Conservation (phyloP, 75 land plant genomes). For the Isoetes taiwanensis region DNA sequence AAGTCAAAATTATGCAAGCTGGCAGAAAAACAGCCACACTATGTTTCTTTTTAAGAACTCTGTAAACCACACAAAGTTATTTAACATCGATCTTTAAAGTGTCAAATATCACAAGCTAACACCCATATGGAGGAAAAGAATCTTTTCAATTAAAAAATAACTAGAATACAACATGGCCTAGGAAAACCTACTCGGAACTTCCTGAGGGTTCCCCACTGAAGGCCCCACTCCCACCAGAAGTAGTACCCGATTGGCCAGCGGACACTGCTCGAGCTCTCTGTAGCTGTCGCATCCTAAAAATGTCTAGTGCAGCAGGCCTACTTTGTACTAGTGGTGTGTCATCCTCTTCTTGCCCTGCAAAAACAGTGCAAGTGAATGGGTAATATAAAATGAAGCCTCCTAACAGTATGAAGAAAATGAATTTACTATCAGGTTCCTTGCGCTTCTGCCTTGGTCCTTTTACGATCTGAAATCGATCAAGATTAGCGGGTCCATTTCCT, state of each 20-base stretch:
- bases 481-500: conserved; percentile 14
- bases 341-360: conserved; percentile 56
- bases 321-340: conserved; percentile 51
- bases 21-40: no score
- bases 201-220: conserved; percentile 76
- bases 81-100: no score
- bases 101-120: no score
- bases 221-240: conserved; percentile 63
- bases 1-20: no score
- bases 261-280: conserved; percentile 29
- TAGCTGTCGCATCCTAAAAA: conserved; percentile 37
- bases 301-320: conserved; percentile 38
- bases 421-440: conserved; percentile 49
- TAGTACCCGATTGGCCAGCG: conserved; percentile 50
- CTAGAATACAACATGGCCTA: no score
- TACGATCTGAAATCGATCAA: conserved; percentile 29
- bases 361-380: neutral
- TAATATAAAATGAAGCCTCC: neutral
- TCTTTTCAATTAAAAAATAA: no score
- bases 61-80: no score
- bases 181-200: conserved; percentile 46
- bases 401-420: conserved; percentile 4
- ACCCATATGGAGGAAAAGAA: no score
- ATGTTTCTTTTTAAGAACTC: no score
- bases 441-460: conserved; percentile 39